Base-by-base conservation (phyloP, 345 rosid species). In the Rhizophora mangle region DNA sequence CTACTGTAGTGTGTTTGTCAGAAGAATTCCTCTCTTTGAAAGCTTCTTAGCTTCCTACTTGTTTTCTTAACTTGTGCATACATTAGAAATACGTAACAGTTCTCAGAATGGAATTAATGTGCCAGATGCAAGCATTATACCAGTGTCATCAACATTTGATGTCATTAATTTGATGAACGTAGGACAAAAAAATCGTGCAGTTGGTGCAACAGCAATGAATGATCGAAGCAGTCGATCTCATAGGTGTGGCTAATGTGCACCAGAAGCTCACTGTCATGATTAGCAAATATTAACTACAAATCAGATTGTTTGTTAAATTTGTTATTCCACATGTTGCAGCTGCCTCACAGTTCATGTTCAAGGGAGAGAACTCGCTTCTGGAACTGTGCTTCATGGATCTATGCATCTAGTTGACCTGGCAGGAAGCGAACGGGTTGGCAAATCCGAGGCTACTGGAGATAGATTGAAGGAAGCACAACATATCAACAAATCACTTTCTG, bases 401-500 rank as follows among this genome's bases (percentile, higher is more conserved):
- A 77, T 77, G 81, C 81, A 72, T 64, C 58, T 77, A 34, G 77
- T 72, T 63, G 81, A 77, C 54, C 60, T 77, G 37, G 81, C 81
- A 39, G 81, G 81, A 68, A 77, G 81, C 60, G 81, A 77, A 65
- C 60, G 77, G 8, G 65, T 72, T 21, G 81, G 68, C 56, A 77
- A 77, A 68, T 72, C 81, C 15, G 81, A 77, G 71, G 81, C 69
- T 22, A 77, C 71, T 3, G 81, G 81, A 20, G 81, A 77, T 46
- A 61, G 81, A 52, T 60, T 77, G 34, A 72, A 77, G 67, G 81
- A 77, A 73, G 81, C 81, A 47, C 81, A 77, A 21, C 77, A 72
- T 53, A 77, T 77, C 68, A 77, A 77, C 58, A 77, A 64, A 55
- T 77, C 81, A 58, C 81, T 77, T 39, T 77, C 81, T 51, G 81